Evolutionary conservation across 306 rosid species (phyloP).

Genomic region (Sechiopsis laciniata): DNA sequence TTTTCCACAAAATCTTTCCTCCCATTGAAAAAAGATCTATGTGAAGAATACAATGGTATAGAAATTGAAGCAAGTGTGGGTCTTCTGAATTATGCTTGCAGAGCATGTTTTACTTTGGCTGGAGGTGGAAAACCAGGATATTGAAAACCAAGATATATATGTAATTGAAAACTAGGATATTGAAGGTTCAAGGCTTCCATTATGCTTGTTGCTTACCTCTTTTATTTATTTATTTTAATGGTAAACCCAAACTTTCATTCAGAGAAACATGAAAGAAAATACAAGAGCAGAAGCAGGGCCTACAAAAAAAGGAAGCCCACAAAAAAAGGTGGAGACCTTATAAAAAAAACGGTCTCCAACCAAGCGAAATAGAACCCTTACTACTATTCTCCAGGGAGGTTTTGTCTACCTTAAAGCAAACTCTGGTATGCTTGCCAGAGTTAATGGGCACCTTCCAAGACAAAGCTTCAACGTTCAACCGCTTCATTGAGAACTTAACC

Average conservation of each 20-base stretch:
- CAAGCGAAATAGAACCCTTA: background rate
- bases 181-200: background rate
- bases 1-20: background rate
- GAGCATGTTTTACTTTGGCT: background rate
- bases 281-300: too few species aligned
- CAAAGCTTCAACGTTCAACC: too few species aligned
- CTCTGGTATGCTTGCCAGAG: background rate
- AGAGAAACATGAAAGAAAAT: too few species aligned
- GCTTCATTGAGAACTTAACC: too few species aligned
- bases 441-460: background rate
- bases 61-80: background rate
- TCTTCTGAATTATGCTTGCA: background rate
- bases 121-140: background rate
- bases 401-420: background rate
- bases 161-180: background rate
- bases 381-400: background rate
- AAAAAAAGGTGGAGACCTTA: too few species aligned
- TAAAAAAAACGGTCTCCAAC: too few species aligned
- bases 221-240: too few species aligned
- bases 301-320: too few species aligned
- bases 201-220: background rate
- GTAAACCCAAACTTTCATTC: too few species aligned
- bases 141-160: too few species aligned
- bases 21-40: background rate
- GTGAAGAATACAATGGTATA: background rate